phyloP scores from a whole-genome alignment of 2,329 filamentous ascomycete genomes.

The Penicillium rolfsii region DNA sequence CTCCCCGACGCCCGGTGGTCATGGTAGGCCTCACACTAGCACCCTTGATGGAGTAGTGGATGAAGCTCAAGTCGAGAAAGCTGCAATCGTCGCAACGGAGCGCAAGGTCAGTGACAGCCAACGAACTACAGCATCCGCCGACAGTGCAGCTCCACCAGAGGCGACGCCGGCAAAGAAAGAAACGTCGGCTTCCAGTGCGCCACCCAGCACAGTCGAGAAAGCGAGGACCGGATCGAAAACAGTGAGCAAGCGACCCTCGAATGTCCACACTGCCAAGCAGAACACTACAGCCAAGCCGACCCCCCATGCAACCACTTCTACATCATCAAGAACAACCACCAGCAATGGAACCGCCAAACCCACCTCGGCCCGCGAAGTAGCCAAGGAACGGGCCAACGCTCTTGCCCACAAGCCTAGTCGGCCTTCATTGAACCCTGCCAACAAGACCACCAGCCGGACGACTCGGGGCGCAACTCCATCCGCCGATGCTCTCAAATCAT shows the following conservation, averaged over 20 bases:
- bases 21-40: slow-evolving; percentile 23
- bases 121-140: slow-evolving; percentile 14
- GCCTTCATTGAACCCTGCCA: slow-evolving; percentile 34
- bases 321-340: slow-evolving; percentile 27
- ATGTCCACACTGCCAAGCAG: slow-evolving; percentile 34
- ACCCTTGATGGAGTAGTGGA: slow-evolving; percentile 23
- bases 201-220: slow-evolving; percentile 21
- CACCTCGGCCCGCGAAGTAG: slow-evolving; percentile 35
- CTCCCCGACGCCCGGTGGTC: slow-evolving; percentile 33
- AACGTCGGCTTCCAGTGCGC: slow-evolving; percentile 14
- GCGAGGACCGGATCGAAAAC: slow-evolving; percentile 28
- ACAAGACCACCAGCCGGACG: slow-evolving; percentile 33
- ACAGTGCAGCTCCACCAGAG: slow-evolving; percentile 14
- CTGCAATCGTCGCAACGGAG: slow-evolving; percentile 8
- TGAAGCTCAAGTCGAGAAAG: slow-evolving; percentile 10
- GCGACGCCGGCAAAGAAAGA: slow-evolving; percentile 25
- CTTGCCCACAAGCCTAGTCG: slow-evolving; percentile 39
- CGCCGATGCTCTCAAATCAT: slow-evolving; percentile 33
- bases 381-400: slow-evolving; percentile 36
- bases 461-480: slow-evolving; percentile 36
- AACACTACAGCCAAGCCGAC: slow-evolving; percentile 27
- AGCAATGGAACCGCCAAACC: slow-evolving; percentile 25
- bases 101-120: slow-evolving; percentile 15
- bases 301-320: slow-evolving; percentile 26
- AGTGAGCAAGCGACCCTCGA: slow-evolving; percentile 39